Evolutionary conservation across 2,329 filamentous ascomycete genomes (phyloP), one percentile per base, ranked within the genome.

Genomic region (Claviceps monticola): DNA sequence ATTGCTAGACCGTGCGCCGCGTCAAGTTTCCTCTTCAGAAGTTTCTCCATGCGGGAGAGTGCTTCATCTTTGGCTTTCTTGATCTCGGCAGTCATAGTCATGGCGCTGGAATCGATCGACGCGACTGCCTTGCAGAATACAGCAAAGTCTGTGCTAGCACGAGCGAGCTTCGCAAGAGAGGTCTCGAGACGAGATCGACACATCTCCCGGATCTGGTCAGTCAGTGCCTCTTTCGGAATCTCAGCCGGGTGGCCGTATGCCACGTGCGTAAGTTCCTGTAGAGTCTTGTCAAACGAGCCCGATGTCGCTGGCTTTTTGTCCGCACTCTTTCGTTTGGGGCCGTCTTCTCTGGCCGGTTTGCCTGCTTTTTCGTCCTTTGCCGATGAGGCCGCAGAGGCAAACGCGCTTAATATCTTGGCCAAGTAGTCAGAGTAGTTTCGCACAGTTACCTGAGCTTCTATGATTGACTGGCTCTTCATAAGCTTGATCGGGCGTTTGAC

Each of bases 1-100:
- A 96, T 74, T 19, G 84, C 83, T 53, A 96, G 77, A 0, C 86
- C 86, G 54, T 82, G 80, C 16, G 72, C 72, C 55, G 66, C 67
- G 19, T 59, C 61, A 2, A 61, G 50, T 51, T 68, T 67, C 29
- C 62, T 62, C 54, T 76, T 76, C 29, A 76, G 66, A 13, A 79
- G 67, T 58, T 76, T 76, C 53, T 71, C 66, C 64, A 83, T 73
- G 17, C 72, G 71, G 52, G 73, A 69, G 5, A 77, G 59, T 1
- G 76, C 79, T 34, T 73, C 72, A 21, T 74, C 68, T 8, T 76
- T 72, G 44, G 78, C 75, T 19, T 73, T 64, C 59, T 75, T 66
- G 55, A 79, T 72, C 51, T 74, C 76, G 4, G 71, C 71, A n/a
- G 76, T 74, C 73, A 81, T 80, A 46, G 65, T 67, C 6, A 79